Evolutionary conservation across 805 yeast genomes (phyloP).

Genomic region (Yamadazyma philogaea): DNA sequence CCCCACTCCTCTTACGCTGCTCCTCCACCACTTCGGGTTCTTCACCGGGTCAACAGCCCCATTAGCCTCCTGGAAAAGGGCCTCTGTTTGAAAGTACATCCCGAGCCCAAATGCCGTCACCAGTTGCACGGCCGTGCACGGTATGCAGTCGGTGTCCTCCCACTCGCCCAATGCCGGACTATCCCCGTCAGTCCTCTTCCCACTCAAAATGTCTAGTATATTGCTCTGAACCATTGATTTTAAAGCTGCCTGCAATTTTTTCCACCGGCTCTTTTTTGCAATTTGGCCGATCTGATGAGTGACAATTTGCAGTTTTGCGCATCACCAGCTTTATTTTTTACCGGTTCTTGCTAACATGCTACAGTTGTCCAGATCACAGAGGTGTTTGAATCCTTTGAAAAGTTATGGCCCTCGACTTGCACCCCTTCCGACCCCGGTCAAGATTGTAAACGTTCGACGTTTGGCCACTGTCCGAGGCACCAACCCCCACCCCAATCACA

Average conservation of each 20-base stretch:
- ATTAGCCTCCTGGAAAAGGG: constrained; percentile 28
- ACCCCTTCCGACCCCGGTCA: too few relatives aligned
- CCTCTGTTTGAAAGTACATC: constrained; percentile 24
- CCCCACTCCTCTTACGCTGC: constrained; percentile 31
- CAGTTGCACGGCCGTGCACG: constrained; percentile 39
- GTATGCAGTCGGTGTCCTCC: constrained; percentile 26
- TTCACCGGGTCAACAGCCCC: constrained; percentile 31
- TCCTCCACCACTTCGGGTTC: constrained; percentile 42
- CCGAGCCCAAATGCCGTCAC: constrained; percentile 34
- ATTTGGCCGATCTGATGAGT: too few relatives aligned
- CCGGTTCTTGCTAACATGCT: too few relatives aligned
- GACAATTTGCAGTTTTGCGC: neutral
- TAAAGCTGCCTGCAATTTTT: too few relatives aligned
- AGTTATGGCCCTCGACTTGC: too few relatives aligned
- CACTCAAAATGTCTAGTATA: constrained; percentile 10
- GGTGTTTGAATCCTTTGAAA: neutral
- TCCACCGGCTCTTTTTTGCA: too few relatives aligned
- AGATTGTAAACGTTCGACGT: too few relatives aligned
- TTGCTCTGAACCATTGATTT: constrained; percentile 16
- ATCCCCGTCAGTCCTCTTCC: neutral
- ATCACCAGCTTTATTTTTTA: too few relatives aligned
- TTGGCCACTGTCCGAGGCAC: too few relatives aligned
- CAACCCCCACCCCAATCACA: too few relatives aligned
- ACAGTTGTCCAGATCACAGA: neutral
- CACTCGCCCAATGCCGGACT: neutral